Conservation (phyloP, 352 stramenopile genomes). For the Plasmopara viticola region DNA sequence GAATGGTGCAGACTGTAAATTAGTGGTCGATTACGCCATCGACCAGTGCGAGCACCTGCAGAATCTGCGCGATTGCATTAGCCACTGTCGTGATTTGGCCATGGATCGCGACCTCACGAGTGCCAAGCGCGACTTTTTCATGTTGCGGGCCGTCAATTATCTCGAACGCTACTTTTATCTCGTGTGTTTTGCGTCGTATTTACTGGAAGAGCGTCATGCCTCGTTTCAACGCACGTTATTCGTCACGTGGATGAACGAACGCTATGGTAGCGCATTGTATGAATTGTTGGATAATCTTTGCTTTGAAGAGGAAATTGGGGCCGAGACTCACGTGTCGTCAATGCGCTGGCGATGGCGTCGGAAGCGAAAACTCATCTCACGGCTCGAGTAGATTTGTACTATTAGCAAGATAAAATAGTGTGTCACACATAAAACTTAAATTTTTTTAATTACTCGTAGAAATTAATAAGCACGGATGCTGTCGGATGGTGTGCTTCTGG, state of each 20-base stretch:
- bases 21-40: conserved; percentile 65
- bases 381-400: conserved; percentile 43
- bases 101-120: conserved; percentile 61
- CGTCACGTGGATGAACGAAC: conserved; percentile 78
- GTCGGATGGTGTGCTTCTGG: conserved; percentile 52
- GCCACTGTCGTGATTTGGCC: conserved; percentile 67
- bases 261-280: conserved; percentile 80
- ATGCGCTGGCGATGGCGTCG: conserved; percentile 87
- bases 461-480: conserved; percentile 19
- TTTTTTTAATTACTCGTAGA: neutral
- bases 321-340: conserved; percentile 69
- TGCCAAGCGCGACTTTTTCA: conserved; percentile 74
- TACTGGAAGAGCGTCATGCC: conserved; percentile 56
- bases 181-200: conserved; percentile 83
- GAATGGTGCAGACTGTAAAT: conserved; percentile 62
- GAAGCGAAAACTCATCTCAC: conserved; percentile 79
- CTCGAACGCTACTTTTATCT: conserved; percentile 87
- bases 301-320: conserved; percentile 77
- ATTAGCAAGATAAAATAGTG: neutral
- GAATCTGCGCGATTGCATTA: conserved; percentile 81
- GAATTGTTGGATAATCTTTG: conserved; percentile 80
- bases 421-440: neutral
- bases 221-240: conserved; percentile 59
- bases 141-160: conserved; percentile 84
- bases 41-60: conserved; percentile 81